Conservation (phyloP, 2,329 filamentous ascomycete species). For the Ophiostoma perfectum region DNA sequence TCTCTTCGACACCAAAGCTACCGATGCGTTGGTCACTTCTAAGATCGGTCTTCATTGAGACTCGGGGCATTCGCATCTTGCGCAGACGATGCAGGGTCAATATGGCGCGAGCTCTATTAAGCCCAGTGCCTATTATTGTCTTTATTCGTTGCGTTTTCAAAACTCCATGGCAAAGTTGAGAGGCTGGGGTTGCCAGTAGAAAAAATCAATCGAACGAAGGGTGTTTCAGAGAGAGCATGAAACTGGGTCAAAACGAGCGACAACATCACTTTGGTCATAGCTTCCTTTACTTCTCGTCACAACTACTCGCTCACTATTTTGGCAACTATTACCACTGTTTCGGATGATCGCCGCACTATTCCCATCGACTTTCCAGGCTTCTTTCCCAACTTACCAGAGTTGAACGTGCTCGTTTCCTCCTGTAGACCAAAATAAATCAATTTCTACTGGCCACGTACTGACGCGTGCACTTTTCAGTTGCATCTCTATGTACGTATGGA, state of each 20-base stretch:
- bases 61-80: too few relatives aligned
- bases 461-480: neutral
- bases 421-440: too few relatives aligned
- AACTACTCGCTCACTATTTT: neutral
- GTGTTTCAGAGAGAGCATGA: neutral
- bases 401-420: too few relatives aligned
- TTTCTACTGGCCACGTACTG: too few relatives aligned
- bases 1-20: neutral
- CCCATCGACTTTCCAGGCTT: neutral
- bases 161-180: neutral
- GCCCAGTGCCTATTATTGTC: too few relatives aligned
- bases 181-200: neutral
- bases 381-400: too few relatives aligned
- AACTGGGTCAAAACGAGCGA: conserved; percentile 5
- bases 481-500: too few relatives aligned
- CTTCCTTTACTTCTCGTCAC: neutral
- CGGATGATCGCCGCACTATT: conserved; percentile 1
- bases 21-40: too few relatives aligned
- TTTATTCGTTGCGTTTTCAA: too few relatives aligned
- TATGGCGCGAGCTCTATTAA: neutral
- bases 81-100: too few relatives aligned
- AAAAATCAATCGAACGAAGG: neutral
- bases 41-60: too few relatives aligned
- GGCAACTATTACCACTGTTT: neutral
- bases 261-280: neutral